phyloP scores from a whole-genome alignment of 1,284 basidiomycete species.

The Agaricales sp. region DNA sequence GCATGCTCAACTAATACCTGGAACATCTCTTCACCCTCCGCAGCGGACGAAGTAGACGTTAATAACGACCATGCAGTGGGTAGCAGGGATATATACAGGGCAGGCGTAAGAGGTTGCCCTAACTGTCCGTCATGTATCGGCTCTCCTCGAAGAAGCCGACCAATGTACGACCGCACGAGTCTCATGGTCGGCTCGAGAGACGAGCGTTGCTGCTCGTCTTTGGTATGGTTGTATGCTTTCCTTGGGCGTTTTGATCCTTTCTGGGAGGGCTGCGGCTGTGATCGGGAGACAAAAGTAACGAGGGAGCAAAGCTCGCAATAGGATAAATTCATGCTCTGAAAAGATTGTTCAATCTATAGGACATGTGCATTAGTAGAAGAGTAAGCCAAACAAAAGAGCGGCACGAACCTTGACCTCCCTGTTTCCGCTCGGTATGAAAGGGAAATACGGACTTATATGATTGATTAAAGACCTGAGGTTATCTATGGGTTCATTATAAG shows the following conservation, averaged over 20 bases:
- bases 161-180: background rate
- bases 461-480: slow-evolving; percentile 52
- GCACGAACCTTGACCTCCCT: slow-evolving; percentile 53
- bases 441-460: slow-evolving; percentile 79
- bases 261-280: background rate
- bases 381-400: slow-evolving; percentile 8
- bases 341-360: slow-evolving; percentile 43
- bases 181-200: background rate
- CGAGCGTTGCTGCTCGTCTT: background rate
- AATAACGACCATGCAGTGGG: slow-evolving; percentile 82
- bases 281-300: background rate
- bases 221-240: background rate
- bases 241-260: background rate
- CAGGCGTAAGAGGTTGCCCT: background rate
- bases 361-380: slow-evolving; percentile 7
- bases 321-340: slow-evolving; percentile 63
- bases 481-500: slow-evolving; percentile 19
- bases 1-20: slow-evolving; percentile 50
- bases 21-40: slow-evolving; percentile 25
- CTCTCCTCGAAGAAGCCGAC: background rate
- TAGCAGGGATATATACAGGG: slow-evolving; percentile 27
- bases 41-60: slow-evolving; percentile 24
- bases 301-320: background rate
- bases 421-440: slow-evolving; percentile 42
- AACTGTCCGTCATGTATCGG: background rate